Percentiles rank a stretch among this genome's conserved stretches.
phyloP scores from a whole-genome alignment of 129 eudicot species.

The Flaveria linearis region DNA sequence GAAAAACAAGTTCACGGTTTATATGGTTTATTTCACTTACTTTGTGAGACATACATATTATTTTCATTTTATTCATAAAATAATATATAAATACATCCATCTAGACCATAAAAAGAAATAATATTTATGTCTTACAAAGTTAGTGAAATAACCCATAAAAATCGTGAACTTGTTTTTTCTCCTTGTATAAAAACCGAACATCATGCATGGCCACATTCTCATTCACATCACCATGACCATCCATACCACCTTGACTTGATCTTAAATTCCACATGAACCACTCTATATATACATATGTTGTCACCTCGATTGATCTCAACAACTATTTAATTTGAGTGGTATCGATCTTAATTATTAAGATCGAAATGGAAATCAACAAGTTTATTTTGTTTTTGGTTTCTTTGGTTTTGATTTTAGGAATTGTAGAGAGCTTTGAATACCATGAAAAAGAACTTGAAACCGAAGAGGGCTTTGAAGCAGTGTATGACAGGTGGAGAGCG shows the following conservation, averaged over 20 bases:
- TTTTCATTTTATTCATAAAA: too few relatives aligned
- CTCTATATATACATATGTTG: not conserved
- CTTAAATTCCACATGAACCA: not conserved
- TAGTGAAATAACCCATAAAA: too few relatives aligned
- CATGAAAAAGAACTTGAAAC: conserved; percentile 63
- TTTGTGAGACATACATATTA: too few relatives aligned
- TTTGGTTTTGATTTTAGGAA: conserved; percentile 39
- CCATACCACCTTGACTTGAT: not conserved
- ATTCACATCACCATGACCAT: conserved; percentile 12
- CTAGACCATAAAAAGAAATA: too few relatives aligned
- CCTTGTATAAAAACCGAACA: not conserved
- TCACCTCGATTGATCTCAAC: too few relatives aligned
- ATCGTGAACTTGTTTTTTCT: too few relatives aligned
- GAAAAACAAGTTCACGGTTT: too few relatives aligned
- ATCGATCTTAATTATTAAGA: too few relatives aligned
- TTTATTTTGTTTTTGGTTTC: conserved; percentile 33
- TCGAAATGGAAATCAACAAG: conserved; percentile 35
- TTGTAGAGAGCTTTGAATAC: conserved; percentile 50
- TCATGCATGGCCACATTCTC: conserved; percentile 15
- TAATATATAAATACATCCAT: too few relatives aligned
- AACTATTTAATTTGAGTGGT: too few relatives aligned
- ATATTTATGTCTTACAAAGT: too few relatives aligned
- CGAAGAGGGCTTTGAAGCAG: conserved; percentile 49
- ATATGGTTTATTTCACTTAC: too few relatives aligned
- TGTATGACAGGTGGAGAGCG: conserved; percentile 75